phyloP scores from a whole-genome alignment of 2,329 filamentous ascomycete species.

The Aureobasidium sp. region DNA sequence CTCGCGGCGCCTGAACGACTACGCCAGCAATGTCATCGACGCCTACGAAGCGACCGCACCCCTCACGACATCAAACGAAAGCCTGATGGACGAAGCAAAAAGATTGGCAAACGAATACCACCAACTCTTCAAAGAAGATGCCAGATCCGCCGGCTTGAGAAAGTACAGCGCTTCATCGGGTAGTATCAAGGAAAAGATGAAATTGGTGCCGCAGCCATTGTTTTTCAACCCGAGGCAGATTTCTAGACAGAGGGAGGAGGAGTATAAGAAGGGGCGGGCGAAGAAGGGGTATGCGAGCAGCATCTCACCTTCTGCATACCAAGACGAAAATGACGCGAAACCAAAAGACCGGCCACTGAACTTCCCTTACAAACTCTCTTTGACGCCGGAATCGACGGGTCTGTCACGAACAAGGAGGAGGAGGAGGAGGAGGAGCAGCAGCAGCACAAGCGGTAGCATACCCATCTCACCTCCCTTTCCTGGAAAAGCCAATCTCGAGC shows the following conservation, averaged over 20 bases:
- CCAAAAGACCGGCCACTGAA: not conserved
- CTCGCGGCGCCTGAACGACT: not conserved
- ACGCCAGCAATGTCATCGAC: not conserved
- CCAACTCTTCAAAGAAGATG: slow-evolving; percentile 22
- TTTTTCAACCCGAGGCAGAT: slow-evolving; percentile 20
- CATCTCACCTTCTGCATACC: too few species aligned
- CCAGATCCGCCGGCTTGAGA: not conserved
- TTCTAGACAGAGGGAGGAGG: not conserved
- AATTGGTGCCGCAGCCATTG: slow-evolving; percentile 28
- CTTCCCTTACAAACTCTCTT: slow-evolving; percentile 2
- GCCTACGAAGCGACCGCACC: not conserved
- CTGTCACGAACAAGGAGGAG: too few species aligned
- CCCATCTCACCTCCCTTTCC: slow-evolving; percentile 28
- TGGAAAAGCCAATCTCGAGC: not conserved
- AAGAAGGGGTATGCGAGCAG: not conserved
- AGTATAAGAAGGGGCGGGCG: not conserved
- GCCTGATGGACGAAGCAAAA: slow-evolving; percentile 18
- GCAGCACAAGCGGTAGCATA: slow-evolving; percentile 28
- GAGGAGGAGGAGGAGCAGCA: slow-evolving; percentile 15
- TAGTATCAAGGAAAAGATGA: slow-evolving; percentile 21
- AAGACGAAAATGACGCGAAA: not conserved
- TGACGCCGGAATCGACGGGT: slow-evolving; percentile 8
- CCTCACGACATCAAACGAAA: slow-evolving; percentile 13
- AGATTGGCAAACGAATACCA: slow-evolving; percentile 24
- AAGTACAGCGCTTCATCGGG: slow-evolving; percentile 1